Percentiles rank a stretch among this genome's conserved stretches.
Conservation (phyloP, 2,329 filamentous ascomycete genomes). For the Aschersonia sp. region DNA sequence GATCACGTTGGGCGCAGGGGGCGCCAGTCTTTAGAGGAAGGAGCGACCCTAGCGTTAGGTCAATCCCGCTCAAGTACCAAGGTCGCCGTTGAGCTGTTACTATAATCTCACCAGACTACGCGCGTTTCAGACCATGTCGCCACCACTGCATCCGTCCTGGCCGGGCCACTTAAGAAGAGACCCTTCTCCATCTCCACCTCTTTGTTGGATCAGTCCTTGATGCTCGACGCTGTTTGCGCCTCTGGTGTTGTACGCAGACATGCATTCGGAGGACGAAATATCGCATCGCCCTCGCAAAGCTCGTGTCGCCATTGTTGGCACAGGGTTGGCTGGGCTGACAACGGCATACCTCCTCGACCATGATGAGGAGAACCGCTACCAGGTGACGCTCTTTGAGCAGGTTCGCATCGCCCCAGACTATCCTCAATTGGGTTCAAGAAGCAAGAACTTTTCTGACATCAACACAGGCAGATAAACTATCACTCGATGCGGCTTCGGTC, state of each 20-base stretch:
- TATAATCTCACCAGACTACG: background rate
- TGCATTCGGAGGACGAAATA: background rate
- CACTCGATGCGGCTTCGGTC: conserved; percentile 24
- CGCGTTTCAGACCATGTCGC: background rate
- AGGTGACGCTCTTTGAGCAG: conserved; percentile 22
- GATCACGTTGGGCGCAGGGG: too few relatives aligned
- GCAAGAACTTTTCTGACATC: background rate
- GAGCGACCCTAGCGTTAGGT: conserved; percentile 6
- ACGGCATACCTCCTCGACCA: conserved; percentile 19
- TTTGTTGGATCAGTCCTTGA: too few relatives aligned
- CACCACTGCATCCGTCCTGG: background rate
- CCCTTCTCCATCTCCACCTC: too few relatives aligned
- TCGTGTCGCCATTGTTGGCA: conserved; percentile 20
- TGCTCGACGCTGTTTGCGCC: too few relatives aligned
- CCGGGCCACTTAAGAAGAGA: too few relatives aligned
- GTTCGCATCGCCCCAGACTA: conserved; percentile 7
- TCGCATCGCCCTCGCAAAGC: background rate
- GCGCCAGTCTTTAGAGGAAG: background rate
- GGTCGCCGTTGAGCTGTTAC: too few relatives aligned
- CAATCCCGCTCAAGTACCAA: too few relatives aligned
- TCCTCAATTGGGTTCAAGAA: background rate
- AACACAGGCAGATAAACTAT: conserved; percentile 16
- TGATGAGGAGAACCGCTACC: conserved; percentile 15
- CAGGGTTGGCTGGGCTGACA: conserved; percentile 21
- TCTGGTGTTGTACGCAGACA: too few relatives aligned